phyloP scores from a whole-genome alignment of 2,329 filamentous ascomycete species.

The Xenoacremonium recifei region DNA sequence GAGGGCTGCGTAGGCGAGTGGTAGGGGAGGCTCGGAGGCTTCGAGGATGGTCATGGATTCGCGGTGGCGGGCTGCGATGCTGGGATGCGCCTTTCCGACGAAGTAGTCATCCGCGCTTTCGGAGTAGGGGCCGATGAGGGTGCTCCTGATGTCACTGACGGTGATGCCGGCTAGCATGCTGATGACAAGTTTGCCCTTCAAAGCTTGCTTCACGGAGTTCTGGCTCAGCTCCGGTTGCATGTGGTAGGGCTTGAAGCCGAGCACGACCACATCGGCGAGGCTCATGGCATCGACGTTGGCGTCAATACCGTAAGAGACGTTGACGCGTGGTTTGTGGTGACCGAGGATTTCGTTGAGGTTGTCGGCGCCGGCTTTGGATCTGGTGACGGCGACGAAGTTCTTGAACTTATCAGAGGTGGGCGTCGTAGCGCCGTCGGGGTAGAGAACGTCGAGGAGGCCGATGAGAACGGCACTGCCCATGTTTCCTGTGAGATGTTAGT shows the following conservation, averaged over 20 bases:
- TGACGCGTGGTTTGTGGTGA: constrained; percentile 1
- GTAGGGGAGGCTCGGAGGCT: not conserved
- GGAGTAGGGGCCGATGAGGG: not conserved
- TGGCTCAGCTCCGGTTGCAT: not conserved
- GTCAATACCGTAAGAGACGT: not conserved
- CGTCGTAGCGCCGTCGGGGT: not conserved
- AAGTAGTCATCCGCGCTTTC: not conserved
- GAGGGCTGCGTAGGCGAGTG: not conserved
- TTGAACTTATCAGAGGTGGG: not conserved
- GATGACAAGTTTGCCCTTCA: constrained; percentile 5
- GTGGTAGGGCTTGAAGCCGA: not conserved
- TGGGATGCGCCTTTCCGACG: constrained; percentile 6
- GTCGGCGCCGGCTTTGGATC: not conserved
- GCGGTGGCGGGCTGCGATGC: constrained; percentile 5
- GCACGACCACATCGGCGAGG: not conserved
- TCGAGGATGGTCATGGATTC: constrained; percentile 9
- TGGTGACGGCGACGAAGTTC: constrained; percentile 6
- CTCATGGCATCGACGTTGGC: not conserved
- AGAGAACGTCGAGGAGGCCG: constrained; percentile 5
- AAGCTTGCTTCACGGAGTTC: not conserved
- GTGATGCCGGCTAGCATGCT: constrained; percentile 7
- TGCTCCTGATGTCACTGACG: not conserved
- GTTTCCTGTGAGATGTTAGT: constrained; percentile 2
- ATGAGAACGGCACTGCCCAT: constrained; percentile 6
- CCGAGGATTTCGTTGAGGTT: not conserved